These are phyloP conservation scores for Blastomyces percursus DNA, from an alignment of 2,329 filamentous ascomycete genomes.

Conservation along the genomic window DNA sequence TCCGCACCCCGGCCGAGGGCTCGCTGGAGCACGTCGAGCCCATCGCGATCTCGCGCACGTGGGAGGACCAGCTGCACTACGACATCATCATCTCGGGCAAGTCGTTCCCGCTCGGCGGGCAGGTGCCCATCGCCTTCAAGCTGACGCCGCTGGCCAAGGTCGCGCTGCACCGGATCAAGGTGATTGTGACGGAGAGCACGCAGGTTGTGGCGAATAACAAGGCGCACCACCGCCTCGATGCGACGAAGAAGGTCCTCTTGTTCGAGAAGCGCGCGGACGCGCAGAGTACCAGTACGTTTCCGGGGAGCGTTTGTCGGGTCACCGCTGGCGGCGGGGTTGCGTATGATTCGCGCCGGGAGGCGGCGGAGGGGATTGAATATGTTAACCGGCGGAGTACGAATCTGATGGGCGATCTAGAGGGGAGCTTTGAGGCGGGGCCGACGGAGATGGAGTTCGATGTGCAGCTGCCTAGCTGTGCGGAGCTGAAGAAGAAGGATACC, in stretches of 20 bases:
- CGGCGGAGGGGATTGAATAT: conserved; percentile 43
- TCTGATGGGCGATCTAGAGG: conserved; percentile 66
- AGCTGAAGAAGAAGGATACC: conserved; percentile 63
- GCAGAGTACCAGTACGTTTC: conserved; percentile 59
- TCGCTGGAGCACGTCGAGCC: conserved; percentile 86
- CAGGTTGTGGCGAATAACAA: conserved; percentile 85
- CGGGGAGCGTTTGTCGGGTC: conserved; percentile 64
- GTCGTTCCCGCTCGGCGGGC: conserved; percentile 78
- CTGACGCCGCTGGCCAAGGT: conserved; percentile 87
- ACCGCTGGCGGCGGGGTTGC: conserved; percentile 71
- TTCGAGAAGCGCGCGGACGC: conserved; percentile 82
- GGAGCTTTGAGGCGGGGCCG: conserved; percentile 67
- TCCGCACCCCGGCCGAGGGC: conserved; percentile 74
- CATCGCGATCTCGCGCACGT: conserved; percentile 83
- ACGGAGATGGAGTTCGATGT: conserved; percentile 94
- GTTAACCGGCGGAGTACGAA: conserved; percentile 51
- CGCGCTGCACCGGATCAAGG: conserved; percentile 83
- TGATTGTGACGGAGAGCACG: conserved; percentile 78
- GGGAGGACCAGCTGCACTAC: conserved; percentile 92
- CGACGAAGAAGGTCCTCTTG: conserved; percentile 69
- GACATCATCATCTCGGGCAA: conserved; percentile 95
- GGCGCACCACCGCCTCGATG: conserved; percentile 73
- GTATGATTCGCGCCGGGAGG: conserved; percentile 47
- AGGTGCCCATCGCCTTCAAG: conserved; percentile 89
- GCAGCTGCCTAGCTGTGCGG: conserved; percentile 77